Base-by-base conservation (phyloP, 305 asterid species). In the Rubia peregrina region DNA sequence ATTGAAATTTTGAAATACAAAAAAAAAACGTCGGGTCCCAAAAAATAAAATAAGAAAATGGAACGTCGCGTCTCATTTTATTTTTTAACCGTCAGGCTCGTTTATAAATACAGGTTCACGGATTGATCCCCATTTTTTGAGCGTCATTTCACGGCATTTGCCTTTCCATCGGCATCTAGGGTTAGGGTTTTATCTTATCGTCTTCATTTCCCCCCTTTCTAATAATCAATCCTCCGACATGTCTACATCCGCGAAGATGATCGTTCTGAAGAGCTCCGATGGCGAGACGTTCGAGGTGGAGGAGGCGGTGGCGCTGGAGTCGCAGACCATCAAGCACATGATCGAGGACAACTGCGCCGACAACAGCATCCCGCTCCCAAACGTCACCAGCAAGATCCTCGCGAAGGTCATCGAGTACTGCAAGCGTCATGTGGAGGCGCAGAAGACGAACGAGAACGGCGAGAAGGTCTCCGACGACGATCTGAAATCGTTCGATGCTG, bases 321-420 rank as follows among this genome's bases (percentile, higher is more conserved):
- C 87, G 1, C 86, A 79, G 76, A 86, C 90, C 0, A 80, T 88
- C 22, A 86, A 86, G 68, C 86, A 88, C 60, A 81, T 88, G 89
- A 80, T 88, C 38, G 95, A 84, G 71, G 86, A 83, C 48, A 70
- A 78, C 65, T 86, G 90, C 55, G 89, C 88, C 40, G 82, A 82
- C 68, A 78, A 48, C 66, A 67, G 53, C 48, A 84, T 86, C 30
- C 91, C 90, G 4, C 76, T 88, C 0, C 87, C 90, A 0, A 84
- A 88, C 75, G 90, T 88, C 16, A 82, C 83, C 2, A 80, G 87
- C 69, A 82, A 73, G 80, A 86, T 86, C 80, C 68, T 88, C 16
- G 78, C 89, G 0, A 88, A 84, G 82, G 91, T 88, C 8, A 80
- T 88, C 36, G 91, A 86, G 79, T 86, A 84, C 77, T 88, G 90